Evolutionary conservation across 768 basidiomycete species (phyloP).

Genomic region (Mycena crocata): DNA sequence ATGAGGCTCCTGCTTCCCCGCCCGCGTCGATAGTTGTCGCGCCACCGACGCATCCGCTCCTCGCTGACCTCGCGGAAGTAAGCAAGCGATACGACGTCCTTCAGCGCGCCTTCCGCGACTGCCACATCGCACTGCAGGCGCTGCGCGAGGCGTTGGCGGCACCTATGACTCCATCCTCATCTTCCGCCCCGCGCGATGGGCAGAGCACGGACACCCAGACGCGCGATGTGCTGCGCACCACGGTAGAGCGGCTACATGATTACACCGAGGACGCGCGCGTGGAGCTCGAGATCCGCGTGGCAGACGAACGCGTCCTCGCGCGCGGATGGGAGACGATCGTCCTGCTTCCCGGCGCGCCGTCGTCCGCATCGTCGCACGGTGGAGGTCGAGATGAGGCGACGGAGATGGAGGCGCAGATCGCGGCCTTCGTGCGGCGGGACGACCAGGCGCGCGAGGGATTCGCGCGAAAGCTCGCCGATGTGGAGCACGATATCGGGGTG

Average conservation of each 20-base stretch:
- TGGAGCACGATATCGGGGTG: constrained; percentile 80
- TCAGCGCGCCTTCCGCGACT: constrained; percentile 75
- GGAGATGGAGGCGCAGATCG: constrained; percentile 63
- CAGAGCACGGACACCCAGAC: neutral
- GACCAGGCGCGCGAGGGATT: constrained; percentile 63
- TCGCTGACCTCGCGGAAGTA: constrained; percentile 57
- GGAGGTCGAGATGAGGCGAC: constrained; percentile 36
- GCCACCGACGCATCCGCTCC: constrained; percentile 47
- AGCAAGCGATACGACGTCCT: constrained; percentile 69
- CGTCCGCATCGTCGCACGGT: neutral
- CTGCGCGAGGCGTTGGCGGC: constrained; percentile 47
- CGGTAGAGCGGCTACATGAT: constrained; percentile 74
- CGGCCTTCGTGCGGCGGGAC: constrained; percentile 62
- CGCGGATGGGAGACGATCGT: constrained; percentile 79
- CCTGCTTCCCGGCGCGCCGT: constrained; percentile 48
- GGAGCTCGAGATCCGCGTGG: constrained; percentile 82
- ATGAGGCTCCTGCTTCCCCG: no score
- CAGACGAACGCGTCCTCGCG: constrained; percentile 75
- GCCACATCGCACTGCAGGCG: constrained; percentile 72
- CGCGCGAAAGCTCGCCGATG: constrained; percentile 71
- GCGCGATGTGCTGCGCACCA: constrained; percentile 56
- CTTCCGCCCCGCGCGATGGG: neutral
- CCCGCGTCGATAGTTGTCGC: neutral
- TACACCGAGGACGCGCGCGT: constrained; percentile 84
- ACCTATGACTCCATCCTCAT: constrained; percentile 27